Evolutionary conservation across 306 rosid genomes (phyloP).

Genomic region (Malus asiatica): DNA sequence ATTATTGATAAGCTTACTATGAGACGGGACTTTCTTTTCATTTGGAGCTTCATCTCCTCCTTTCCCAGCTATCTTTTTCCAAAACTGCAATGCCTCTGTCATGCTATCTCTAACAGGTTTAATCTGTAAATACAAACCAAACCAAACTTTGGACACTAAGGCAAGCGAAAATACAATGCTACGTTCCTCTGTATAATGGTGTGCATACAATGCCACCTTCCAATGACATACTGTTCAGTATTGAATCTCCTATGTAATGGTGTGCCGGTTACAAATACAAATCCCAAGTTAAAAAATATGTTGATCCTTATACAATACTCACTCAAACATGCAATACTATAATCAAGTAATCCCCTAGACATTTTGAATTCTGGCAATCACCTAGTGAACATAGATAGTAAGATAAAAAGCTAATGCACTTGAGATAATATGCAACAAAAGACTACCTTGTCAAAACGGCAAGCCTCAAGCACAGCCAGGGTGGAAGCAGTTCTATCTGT

Average conservation of each 20-base stretch:
- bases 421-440: conserved; percentile 4
- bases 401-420: neutral
- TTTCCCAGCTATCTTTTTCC: conserved; percentile 77
- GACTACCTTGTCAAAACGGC: conserved; percentile 95
- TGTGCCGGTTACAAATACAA: neutral
- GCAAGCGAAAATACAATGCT: neutral
- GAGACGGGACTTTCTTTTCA: conserved; percentile 39
- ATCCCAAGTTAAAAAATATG: neutral
- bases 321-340: neutral
- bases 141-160: neutral
- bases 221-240: neutral
- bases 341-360: neutral
- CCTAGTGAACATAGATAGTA: neutral
- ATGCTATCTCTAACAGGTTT: conserved; percentile 93
- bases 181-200: neutral
- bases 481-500: conserved; percentile 56
- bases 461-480: conserved; percentile 57
- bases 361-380: neutral
- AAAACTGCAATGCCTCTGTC: conserved; percentile 80
- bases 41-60: conserved; percentile 55
- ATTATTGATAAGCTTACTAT: conserved; percentile 35
- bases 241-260: neutral
- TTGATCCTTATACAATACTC: neutral
- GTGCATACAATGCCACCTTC: neutral
- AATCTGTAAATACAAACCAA: conserved; percentile 50